Conservation (phyloP, 2,329 filamentous ascomycete species). For the Diplodia intermedia region DNA sequence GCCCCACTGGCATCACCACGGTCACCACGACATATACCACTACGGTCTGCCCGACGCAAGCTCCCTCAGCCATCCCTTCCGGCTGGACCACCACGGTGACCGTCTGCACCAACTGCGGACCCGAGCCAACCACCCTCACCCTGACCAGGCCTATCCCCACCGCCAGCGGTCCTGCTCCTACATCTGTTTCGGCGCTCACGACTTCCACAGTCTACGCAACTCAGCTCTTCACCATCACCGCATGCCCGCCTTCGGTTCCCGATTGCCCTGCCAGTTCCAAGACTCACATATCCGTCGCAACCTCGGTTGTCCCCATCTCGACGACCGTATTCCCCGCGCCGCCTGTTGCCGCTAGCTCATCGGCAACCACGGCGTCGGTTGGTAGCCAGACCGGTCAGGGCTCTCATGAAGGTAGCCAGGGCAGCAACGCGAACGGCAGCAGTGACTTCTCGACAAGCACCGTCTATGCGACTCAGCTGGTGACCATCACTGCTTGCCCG, state of each 20-base stretch:
- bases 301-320: constrained; percentile 10
- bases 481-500: constrained; percentile 19
- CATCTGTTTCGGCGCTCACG: neutral
- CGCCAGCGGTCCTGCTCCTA: neutral
- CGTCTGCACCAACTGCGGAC: constrained; percentile 41
- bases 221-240: constrained; percentile 19
- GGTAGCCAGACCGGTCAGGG: too few relatives aligned
- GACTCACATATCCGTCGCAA: constrained; percentile 12
- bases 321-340: constrained; percentile 17
- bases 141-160: constrained; percentile 35
- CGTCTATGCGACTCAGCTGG: constrained; percentile 25
- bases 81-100: constrained; percentile 43
- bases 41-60: constrained; percentile 35
- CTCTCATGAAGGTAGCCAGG: too few relatives aligned
- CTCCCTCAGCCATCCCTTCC: constrained; percentile 34
- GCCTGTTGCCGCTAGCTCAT: neutral
- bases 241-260: constrained; percentile 19
- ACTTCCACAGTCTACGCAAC: constrained; percentile 27
- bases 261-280: constrained; percentile 37
- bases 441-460: neutral
- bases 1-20: constrained; percentile 46
- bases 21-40: constrained; percentile 40
- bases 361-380: neutral
- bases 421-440: too few relatives aligned
- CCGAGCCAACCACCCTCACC: constrained; percentile 40